These are phyloP conservation scores for Mortierella hygrophila DNA, from an alignment of 192 early-diverging fungal genomes.

Conservation along the genomic window DNA sequence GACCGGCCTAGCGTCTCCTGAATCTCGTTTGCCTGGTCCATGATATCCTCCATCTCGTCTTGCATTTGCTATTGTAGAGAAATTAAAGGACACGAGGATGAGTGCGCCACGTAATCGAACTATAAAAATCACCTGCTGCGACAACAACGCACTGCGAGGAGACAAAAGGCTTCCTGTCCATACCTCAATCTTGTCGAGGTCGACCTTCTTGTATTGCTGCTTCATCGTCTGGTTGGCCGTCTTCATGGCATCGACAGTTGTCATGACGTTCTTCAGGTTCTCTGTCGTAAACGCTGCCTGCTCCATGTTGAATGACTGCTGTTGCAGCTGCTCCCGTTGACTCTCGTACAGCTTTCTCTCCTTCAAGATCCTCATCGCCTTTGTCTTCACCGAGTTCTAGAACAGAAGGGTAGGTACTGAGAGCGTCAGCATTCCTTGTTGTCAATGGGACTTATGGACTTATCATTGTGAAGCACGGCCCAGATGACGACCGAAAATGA, in stretches of 20 bases:
- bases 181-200: constrained; percentile 96
- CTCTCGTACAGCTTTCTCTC: constrained; percentile 96
- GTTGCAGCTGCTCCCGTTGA: constrained; percentile 94
- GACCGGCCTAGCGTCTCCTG: constrained; percentile 95
- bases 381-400: constrained; percentile 91
- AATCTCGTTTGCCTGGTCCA: constrained; percentile 97
- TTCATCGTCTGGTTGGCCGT: constrained; percentile 95
- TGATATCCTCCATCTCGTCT: constrained; percentile 98
- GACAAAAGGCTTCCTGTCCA: neutral
- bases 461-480: neutral
- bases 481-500: neutral
- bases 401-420: constrained; percentile 1
- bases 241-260: constrained; percentile 98
- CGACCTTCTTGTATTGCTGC: constrained; percentile 95
- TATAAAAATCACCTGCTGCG: neutral
- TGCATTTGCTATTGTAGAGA: constrained; percentile 77
- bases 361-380: constrained; percentile 91
- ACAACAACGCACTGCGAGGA: neutral
- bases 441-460: neutral
- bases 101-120: neutral
- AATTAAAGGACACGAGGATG: constrained; percentile 1
- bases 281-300: constrained; percentile 93
- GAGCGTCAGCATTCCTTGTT: neutral
- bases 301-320: constrained; percentile 99
- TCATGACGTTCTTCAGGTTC: constrained; percentile 96